Evolutionary conservation across 2,329 filamentous ascomycete genomes (phyloP).

Genomic region (Pseudocercospora crystallina): DNA sequence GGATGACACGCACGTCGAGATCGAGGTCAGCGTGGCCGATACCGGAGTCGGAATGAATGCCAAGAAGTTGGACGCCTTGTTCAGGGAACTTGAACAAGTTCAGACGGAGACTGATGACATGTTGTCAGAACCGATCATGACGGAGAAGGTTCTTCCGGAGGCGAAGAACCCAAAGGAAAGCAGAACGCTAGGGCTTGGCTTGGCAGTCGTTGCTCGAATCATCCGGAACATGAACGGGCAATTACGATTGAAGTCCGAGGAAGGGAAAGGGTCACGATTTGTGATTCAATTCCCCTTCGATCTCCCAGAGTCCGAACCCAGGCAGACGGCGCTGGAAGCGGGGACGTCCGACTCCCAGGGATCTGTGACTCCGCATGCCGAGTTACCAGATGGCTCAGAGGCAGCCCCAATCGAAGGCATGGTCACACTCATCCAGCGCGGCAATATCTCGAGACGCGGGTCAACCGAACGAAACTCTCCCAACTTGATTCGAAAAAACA

Average conservation of each 20-base stretch:
- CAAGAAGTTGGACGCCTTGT: conserved; percentile 58
- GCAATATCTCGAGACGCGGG: conserved; percentile 29
- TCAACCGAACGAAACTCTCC: conserved; percentile 12
- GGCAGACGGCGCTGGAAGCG: conserved; percentile 19
- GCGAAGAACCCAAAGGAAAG: conserved; percentile 32
- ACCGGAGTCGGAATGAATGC: conserved; percentile 66
- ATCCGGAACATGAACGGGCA: conserved; percentile 91
- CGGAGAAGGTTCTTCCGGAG: conserved; percentile 32
- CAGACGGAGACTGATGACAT: conserved; percentile 53
- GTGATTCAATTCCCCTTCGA: conserved; percentile 76
- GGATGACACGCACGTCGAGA: conserved; percentile 54
- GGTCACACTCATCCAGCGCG: conserved; percentile 61
- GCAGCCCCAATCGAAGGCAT: conserved; percentile 46
- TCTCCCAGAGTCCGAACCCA: conserved; percentile 49
- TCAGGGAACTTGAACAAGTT: conserved; percentile 67
- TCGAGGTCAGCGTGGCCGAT: conserved; percentile 76
- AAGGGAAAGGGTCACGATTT: conserved; percentile 79
- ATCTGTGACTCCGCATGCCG: conserved; percentile 28
- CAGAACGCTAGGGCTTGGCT: conserved; percentile 70
- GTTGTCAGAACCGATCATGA: conserved; percentile 39
- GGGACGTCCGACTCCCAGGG: conserved; percentile 17
- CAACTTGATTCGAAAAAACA: conserved; percentile 33
- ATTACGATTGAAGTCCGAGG: conserved; percentile 77
- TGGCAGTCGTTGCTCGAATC: conserved; percentile 85
- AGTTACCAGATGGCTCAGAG: conserved; percentile 5